Evolutionary conservation across 2,329 filamentous ascomycete genomes (phyloP).

Genomic region (Penicillium sp.): DNA sequence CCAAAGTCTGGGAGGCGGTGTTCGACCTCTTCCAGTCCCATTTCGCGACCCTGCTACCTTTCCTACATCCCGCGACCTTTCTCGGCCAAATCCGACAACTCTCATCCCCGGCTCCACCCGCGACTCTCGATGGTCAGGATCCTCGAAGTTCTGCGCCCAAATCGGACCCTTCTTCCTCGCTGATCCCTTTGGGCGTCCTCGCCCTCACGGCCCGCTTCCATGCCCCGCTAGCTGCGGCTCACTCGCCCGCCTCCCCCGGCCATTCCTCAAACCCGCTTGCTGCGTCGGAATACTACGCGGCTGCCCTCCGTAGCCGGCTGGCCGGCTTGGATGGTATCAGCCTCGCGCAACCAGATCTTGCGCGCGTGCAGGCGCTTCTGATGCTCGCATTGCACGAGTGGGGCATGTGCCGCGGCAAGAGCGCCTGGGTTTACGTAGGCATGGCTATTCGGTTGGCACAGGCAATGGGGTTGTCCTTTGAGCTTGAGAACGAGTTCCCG

Average conservation of each 20-base stretch:
- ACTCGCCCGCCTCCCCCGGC: slow-evolving; percentile 47
- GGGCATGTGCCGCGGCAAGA: slow-evolving; percentile 56
- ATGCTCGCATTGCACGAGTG: slow-evolving; percentile 62
- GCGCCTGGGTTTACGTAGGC: slow-evolving; percentile 54
- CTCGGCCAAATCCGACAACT: slow-evolving; percentile 50
- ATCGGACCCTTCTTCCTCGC: slow-evolving; percentile 44
- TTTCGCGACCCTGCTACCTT: slow-evolving; percentile 59
- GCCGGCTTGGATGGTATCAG: slow-evolving; percentile 46
- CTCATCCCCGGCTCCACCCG: slow-evolving; percentile 23
- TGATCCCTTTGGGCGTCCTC: slow-evolving; percentile 59
- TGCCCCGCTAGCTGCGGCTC: slow-evolving; percentile 50
- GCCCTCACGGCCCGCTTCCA: slow-evolving; percentile 60
- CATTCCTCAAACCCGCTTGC: slow-evolving; percentile 51
- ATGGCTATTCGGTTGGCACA: slow-evolving; percentile 50
- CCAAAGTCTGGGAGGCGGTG: slow-evolving; percentile 59
- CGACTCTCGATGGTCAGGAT: slow-evolving; percentile 26
- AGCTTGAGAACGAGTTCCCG: slow-evolving; percentile 51
- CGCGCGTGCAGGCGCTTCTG: slow-evolving; percentile 55
- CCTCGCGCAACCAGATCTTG: slow-evolving; percentile 48
- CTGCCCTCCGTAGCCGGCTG: slow-evolving; percentile 52
- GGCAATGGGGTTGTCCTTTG: slow-evolving; percentile 48
- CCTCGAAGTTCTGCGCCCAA: slow-evolving; percentile 30
- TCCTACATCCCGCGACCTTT: slow-evolving; percentile 58
- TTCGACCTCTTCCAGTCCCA: slow-evolving; percentile 62
- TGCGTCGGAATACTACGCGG: slow-evolving; percentile 58